Conservation (phyloP, 352 stramenopile genomes). For the Phytophthora pini region DNA sequence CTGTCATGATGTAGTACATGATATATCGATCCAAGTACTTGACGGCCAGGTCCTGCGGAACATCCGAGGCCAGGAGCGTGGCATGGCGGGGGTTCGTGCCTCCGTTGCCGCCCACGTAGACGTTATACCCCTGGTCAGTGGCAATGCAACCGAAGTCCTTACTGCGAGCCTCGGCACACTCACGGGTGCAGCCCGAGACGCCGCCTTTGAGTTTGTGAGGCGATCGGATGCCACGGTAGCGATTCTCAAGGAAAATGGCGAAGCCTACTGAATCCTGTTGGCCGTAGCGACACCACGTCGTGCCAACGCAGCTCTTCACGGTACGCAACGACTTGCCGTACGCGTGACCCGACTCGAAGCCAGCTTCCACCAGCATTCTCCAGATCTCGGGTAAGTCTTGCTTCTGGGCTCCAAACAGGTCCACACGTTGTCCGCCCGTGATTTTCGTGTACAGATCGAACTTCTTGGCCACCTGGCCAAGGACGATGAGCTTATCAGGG, state of each 20-base stretch:
- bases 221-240: constrained; percentile 93
- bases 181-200: constrained; percentile 90
- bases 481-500: constrained; percentile 89
- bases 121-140: constrained; percentile 93
- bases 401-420: constrained; percentile 93
- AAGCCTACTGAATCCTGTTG: constrained; percentile 93
- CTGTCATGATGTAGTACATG: constrained; percentile 94
- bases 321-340: constrained; percentile 94
- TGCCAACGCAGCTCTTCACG: constrained; percentile 94
- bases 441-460: constrained; percentile 95
- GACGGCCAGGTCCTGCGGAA: constrained; percentile 63
- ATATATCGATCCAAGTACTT: constrained; percentile 91
- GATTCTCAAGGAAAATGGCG: constrained; percentile 91
- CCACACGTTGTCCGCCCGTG: constrained; percentile 93
- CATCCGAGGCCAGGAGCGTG: constrained; percentile 55
- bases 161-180: constrained; percentile 91
- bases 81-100: constrained; percentile 89
- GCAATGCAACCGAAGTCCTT: constrained; percentile 96
- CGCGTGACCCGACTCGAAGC: constrained; percentile 93
- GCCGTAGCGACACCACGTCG: constrained; percentile 93
- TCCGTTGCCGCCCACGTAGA: constrained; percentile 92
- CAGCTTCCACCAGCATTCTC: constrained; percentile 89
- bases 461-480: constrained; percentile 90
- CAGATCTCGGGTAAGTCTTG: constrained; percentile 92
- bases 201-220: constrained; percentile 94